Percentiles rank a stretch among this genome's conserved stretches.
Evolutionary conservation across 148 eudicot genomes (phyloP).

Genomic region (Rheum nobile): DNA sequence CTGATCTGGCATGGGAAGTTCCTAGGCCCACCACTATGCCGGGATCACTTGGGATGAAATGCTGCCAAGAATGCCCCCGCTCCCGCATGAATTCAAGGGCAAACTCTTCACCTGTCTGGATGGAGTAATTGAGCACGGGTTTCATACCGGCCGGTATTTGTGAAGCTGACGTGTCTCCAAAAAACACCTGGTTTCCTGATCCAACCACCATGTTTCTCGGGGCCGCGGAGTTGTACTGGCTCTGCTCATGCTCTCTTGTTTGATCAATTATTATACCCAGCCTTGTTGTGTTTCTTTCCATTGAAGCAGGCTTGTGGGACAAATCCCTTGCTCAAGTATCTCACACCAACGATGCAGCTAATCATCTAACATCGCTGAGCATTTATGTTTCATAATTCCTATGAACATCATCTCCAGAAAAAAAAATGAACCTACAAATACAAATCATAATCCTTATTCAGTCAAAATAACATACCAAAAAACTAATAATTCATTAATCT

Average conservation of each 20-base stretch:
- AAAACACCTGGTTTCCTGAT: not conserved
- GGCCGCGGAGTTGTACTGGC: not conserved
- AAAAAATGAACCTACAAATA: not conserved
- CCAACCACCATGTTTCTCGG: slow-evolving; percentile 1
- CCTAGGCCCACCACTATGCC: not conserved
- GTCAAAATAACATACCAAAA: not conserved
- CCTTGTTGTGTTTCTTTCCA: not conserved
- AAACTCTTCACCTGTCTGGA: slow-evolving; percentile 52
- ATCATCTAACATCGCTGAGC: not conserved
- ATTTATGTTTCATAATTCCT: not conserved
- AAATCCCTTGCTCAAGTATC: not conserved
- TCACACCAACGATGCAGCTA: not conserved
- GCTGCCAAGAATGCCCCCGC: slow-evolving; percentile 26
- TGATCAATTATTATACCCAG: not conserved
- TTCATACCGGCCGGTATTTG: slow-evolving; percentile 7
- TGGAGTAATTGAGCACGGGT: slow-evolving; percentile 34
- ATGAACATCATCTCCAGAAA: not conserved
- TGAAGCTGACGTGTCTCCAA: not conserved
- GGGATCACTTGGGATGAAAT: slow-evolving; percentile 20
- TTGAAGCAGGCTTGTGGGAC: not conserved
- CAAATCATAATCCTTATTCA: not conserved
- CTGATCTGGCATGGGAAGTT: slow-evolving; percentile 9
- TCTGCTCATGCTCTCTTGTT: slow-evolving; percentile 5
- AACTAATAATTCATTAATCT: not conserved
- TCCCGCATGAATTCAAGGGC: slow-evolving; percentile 43